These are phyloP conservation scores for Ogataea minuta DNA, from an alignment of 805 yeast genomes.

Conservation along the genomic window DNA sequence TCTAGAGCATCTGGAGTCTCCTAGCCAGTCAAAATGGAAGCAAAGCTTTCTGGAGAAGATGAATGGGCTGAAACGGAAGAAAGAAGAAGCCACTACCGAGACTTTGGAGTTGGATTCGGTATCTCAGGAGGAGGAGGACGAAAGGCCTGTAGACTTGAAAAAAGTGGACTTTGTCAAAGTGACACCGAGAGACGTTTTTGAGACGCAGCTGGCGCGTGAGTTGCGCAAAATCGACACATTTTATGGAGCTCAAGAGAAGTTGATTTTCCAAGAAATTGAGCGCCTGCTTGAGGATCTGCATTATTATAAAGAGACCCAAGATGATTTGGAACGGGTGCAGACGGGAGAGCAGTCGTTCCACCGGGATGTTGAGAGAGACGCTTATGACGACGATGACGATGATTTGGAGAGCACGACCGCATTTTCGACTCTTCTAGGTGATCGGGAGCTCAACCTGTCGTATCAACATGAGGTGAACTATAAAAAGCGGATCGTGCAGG, in stretches of 20 bases:
- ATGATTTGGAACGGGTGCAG: slow-evolving; percentile 23
- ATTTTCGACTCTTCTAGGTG: slow-evolving; percentile 50
- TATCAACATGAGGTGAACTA: slow-evolving; percentile 48
- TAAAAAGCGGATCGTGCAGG: slow-evolving; percentile 44
- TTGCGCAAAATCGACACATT: slow-evolving; percentile 52
- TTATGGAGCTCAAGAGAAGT: slow-evolving; percentile 45
- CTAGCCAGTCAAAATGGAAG: slow-evolving; percentile 13
- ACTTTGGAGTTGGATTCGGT: slow-evolving; percentile 21
- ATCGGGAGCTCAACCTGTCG: slow-evolving; percentile 47
- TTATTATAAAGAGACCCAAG: slow-evolving; percentile 30
- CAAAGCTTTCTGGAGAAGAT: slow-evolving; percentile 21
- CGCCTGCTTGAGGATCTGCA: slow-evolving; percentile 48
- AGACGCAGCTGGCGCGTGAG: slow-evolving; percentile 47
- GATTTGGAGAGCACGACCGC: slow-evolving; percentile 34
- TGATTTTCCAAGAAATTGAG: slow-evolving; percentile 45
- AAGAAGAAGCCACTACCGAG: slow-evolving; percentile 14
- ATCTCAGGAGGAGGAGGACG: slow-evolving; percentile 2
- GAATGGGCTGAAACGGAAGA: slow-evolving; percentile 11
- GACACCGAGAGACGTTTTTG: slow-evolving; percentile 43
- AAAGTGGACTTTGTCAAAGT: slow-evolving; percentile 27
- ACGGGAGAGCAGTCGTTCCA: slow-evolving; percentile 23
- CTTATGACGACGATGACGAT: slow-evolving; percentile 37
- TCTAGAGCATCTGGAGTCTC: slow-evolving; percentile 15
- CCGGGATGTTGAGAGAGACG: slow-evolving; percentile 19
- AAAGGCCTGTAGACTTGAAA: slow-evolving; percentile 9